Conservation (phyloP, 495 filamentous ascomycete genomes). For the Tricharina praecox region DNA sequence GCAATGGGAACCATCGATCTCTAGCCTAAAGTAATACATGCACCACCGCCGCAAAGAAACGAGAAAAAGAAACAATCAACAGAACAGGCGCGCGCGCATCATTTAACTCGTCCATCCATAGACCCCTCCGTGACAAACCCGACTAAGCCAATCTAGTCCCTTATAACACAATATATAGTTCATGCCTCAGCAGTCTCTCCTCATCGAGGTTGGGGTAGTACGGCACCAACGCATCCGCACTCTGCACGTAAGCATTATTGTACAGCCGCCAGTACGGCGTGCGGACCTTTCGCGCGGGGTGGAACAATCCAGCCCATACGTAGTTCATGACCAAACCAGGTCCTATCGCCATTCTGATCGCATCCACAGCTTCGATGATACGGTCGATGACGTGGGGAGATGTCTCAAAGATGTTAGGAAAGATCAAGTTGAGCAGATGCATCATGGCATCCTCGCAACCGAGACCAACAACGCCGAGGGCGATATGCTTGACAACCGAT, state of each 20-base stretch:
- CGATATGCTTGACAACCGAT: constrained; percentile 91
- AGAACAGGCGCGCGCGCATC: neutral
- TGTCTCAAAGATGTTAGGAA: constrained; percentile 96
- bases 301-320: constrained; percentile 92
- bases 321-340: constrained; percentile 90
- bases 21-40: too few relatives aligned
- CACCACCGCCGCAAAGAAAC: too few relatives aligned
- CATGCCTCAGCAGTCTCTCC: constrained; percentile 54
- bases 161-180: constrained; percentile 71
- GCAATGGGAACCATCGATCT: too few relatives aligned
- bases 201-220: constrained; percentile 75
- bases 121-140: too few relatives aligned
- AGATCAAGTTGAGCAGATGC: constrained; percentile 87
- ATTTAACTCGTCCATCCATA: too few relatives aligned
- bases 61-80: too few relatives aligned
- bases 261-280: constrained; percentile 88
- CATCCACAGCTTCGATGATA: constrained; percentile 91
- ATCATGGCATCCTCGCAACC: constrained; percentile 99
- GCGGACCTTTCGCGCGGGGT: constrained; percentile 85
- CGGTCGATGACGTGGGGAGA: constrained; percentile 97
- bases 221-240: constrained; percentile 84
- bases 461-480: constrained; percentile 83
- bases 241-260: constrained; percentile 92
- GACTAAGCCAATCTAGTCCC: too few relatives aligned
- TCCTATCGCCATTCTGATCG: constrained; percentile 85